Percentiles rank a stretch among this genome's conserved stretches.
phyloP scores from a whole-genome alignment of 2,329 filamentous ascomycete species.

The Trichophyton verrucosum region DNA sequence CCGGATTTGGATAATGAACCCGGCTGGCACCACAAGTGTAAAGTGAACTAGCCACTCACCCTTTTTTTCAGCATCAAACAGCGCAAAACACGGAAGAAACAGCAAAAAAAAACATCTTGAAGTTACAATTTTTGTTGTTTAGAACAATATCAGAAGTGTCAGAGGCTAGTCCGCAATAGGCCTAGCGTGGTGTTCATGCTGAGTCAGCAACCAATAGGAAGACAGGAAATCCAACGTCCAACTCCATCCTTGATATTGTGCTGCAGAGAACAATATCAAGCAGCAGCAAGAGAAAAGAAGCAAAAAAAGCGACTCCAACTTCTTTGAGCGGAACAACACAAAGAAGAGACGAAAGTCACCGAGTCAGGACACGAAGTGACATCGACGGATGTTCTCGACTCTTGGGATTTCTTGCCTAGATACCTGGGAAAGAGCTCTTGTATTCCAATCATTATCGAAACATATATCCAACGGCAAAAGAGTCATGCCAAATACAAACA shows the following conservation, averaged over 20 bases:
- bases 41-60: neutral
- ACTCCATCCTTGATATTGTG: conserved; percentile 16
- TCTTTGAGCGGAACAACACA: neutral
- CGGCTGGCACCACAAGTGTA: neutral
- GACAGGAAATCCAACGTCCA: neutral
- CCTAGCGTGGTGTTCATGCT: neutral
- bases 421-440: neutral
- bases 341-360: neutral
- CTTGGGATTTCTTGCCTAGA: neutral
- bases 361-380: neutral
- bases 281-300: neutral
- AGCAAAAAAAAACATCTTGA: neutral
- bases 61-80: neutral
- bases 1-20: neutral
- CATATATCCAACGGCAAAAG: neutral
- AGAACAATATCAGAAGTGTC: conserved; percentile 1
- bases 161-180: conserved; percentile 3
- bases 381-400: neutral
- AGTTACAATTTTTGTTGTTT: neutral
- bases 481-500: neutral
- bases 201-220: conserved; percentile 5
- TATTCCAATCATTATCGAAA: neutral
- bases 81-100: neutral
- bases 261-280: conserved; percentile 13
- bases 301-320: neutral